phyloP scores from a whole-genome alignment of 805 yeast species.

The Wickerhamomyces ciferrii region DNA sequence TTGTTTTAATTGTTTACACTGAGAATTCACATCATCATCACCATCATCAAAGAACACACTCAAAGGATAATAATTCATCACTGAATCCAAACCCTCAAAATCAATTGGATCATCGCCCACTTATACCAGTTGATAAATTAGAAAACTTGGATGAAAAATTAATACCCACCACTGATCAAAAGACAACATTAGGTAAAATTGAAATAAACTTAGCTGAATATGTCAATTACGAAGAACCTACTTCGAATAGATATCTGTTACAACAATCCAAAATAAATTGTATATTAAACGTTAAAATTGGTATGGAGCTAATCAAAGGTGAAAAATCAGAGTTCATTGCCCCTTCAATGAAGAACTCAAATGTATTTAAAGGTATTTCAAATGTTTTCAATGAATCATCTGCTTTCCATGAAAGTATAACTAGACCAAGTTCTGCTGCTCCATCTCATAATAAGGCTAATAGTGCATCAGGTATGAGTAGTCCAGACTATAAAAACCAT shows the following conservation, averaged over 20 bases:
- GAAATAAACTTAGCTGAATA: slow-evolving; percentile 71
- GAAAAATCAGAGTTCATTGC: slow-evolving; percentile 35
- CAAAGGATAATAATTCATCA: background rate
- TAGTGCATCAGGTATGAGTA: background rate
- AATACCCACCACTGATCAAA: slow-evolving; percentile 18
- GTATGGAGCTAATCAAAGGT: slow-evolving; percentile 40
- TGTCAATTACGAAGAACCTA: slow-evolving; percentile 41
- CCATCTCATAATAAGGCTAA: background rate
- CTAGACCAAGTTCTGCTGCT: slow-evolving; percentile 7
- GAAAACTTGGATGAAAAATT: slow-evolving; percentile 2
- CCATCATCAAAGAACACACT: slow-evolving; percentile 2
- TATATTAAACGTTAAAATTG: slow-evolving; percentile 58
- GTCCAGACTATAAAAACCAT: slow-evolving; percentile 3
- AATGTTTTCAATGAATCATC: slow-evolving; percentile 25
- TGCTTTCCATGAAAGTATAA: slow-evolving; percentile 3
- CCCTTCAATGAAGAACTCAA: slow-evolving; percentile 25
- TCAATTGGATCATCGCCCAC: background rate
- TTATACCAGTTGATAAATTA: background rate
- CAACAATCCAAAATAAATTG: slow-evolving; percentile 81
- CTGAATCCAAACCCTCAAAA: slow-evolving; percentile 1
- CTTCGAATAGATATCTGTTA: slow-evolving; percentile 61
- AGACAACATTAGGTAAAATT: slow-evolving; percentile 57
- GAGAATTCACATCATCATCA: slow-evolving; percentile 18
- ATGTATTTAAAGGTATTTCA: slow-evolving; percentile 45
- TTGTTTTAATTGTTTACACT: slow-evolving; percentile 40